Evolutionary conservation across 2,329 filamentous ascomycete species (phyloP).

Genomic region (Alternaria infectoria): DNA sequence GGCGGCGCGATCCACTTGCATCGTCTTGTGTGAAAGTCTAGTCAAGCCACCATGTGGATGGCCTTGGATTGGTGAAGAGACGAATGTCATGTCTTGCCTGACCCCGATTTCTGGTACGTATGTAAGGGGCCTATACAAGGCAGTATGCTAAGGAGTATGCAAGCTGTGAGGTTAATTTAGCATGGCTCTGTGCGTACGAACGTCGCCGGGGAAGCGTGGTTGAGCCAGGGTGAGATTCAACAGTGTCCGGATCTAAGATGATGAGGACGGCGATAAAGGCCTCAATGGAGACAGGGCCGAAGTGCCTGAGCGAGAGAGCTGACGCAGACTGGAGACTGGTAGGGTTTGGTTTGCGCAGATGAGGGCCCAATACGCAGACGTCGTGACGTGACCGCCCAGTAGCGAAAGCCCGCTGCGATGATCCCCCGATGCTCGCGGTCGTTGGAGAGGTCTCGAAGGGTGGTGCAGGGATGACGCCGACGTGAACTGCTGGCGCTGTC

Average conservation of each 20-base stretch:
- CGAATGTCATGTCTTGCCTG: slow-evolving; percentile 8
- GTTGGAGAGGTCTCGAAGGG: slow-evolving; percentile 11
- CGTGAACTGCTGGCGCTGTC: slow-evolving; percentile 26
- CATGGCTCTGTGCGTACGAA: slow-evolving; percentile 38
- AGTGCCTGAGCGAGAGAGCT: slow-evolving; percentile 28
- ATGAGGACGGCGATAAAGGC: slow-evolving; percentile 23
- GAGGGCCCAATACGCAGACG: slow-evolving; percentile 8
- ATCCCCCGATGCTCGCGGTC: slow-evolving; percentile 11
- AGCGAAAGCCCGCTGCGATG: slow-evolving; percentile 14
- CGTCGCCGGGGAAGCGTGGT: slow-evolving; percentile 36
- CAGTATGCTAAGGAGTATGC: slow-evolving; percentile 23
- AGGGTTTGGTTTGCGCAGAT: slow-evolving; percentile 19
- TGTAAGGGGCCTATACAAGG: slow-evolving; percentile 23
- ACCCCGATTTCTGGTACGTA: slow-evolving; percentile 9
- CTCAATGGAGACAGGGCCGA: slow-evolving; percentile 33
- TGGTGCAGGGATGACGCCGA: slow-evolving; percentile 31
- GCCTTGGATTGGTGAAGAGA: neutral
- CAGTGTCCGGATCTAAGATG: slow-evolving; percentile 31
- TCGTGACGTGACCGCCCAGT: slow-evolving; percentile 12
- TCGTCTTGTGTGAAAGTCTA: slow-evolving; percentile 13
- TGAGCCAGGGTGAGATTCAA: slow-evolving; percentile 28
- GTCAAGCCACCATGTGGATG: slow-evolving; percentile 8
- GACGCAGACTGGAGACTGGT: slow-evolving; percentile 18
- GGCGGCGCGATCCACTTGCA: slow-evolving; percentile 22
- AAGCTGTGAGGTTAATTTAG: slow-evolving; percentile 34